Base-by-base conservation (phyloP, 2,329 filamentous ascomycete genomes). In the Epichloe festucae region DNA sequence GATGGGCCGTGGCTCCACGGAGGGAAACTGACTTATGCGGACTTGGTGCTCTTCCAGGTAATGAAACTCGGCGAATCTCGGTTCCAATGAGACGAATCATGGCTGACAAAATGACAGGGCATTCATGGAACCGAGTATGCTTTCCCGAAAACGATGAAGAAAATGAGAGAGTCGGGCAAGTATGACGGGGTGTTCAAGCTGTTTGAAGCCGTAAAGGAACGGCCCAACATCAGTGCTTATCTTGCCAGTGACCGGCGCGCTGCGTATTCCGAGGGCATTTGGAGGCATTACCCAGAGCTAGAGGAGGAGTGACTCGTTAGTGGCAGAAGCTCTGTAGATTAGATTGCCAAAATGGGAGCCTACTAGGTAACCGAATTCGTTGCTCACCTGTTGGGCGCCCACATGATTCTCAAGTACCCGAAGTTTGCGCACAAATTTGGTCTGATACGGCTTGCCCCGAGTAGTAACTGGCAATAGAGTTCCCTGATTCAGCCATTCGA, bases 11-110 rank as follows among this genome's bases (percentile, higher is more conserved):
- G 82, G 73, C 64, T 91, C 0, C 82, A 87, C 45, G 83, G 81
- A 0, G 74, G 0, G 0, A 69, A 70, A 55, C 58, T 90, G 55
- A 86, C 80, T 0, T 87, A 85, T 64, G 87, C 85, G 14, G 87
- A 91, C 62, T 70, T 85, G 47, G 82, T 85, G 2, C 62, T 89
- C 1, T 90, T 84, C 71, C 85, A 89, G 67, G 81, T 84, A 55
- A 54, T 11, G 1, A 31, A 31, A 31, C 3, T 11, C 8, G 8
- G 23, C 19, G 17, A 46, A n/a, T 8, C n/a, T 5, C 31, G 11
- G 1, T 19, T 45, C 7, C 17, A 46, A 1, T 35, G 43, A 14
- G 40, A 31, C 14, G 19, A n/a, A 31, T n/a, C 15, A 34, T 14
- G 23, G 40, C 54, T 57, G 48, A 58, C 51, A 10, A 4, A 4